Base-by-base conservation (phyloP, 352 stramenopile genomes). In the Globisporangium polare region DNA sequence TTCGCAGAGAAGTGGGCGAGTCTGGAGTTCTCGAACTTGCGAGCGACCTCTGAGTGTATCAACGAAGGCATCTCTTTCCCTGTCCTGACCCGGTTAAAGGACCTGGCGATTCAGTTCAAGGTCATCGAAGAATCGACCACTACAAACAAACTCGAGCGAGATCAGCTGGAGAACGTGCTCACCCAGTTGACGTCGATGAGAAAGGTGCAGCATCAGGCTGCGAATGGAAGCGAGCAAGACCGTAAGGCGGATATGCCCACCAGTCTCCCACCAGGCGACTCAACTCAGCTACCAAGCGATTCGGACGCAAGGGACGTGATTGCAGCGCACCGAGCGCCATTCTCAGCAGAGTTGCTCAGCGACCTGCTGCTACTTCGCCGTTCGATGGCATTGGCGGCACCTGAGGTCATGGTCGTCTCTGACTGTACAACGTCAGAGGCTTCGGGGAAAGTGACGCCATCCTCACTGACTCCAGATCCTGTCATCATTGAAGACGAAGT, bases 301-400 rank as follows among this genome's bases (percentile, higher is more conserved):
- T 17, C 27, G 39, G 13, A 39, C 22, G 8, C 10, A 12, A 49
- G 10, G 15, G 27, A 18, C 52, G 9, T 5, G 18, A 20, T 5
- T 52, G 26, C 49, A 13, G 2, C 2, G 22, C 37, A 18, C 27
- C 37, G 54, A 20, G 53, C 61, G 24, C n/a, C 47, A 13, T 52
- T 68, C 10, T 79, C 72, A 1, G 49, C 60, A 0, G 69, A 73
- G 22, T 20, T 79, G 22, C 41, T 77, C 3, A 71, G 37, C 31
- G 72, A 79, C 22, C 18, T 77, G 17, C 15, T 77, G 27, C 69
- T 62, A 5, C 35, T 77, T 13, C 10, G 26, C 0, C 61, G 33
- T 0, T 67, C 61, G 52, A 71, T 27, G 56, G 53, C 29, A 61
- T 50, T 45, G 29, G 58, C 13, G 43, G 70, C 49, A 67, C 63